A percentile compares a stretch with the other conserved stretches of the same genome.
phyloP scores from a whole-genome alignment of 2,329 filamentous ascomycete genomes.

The Pseudofabraea citricarpa region DNA sequence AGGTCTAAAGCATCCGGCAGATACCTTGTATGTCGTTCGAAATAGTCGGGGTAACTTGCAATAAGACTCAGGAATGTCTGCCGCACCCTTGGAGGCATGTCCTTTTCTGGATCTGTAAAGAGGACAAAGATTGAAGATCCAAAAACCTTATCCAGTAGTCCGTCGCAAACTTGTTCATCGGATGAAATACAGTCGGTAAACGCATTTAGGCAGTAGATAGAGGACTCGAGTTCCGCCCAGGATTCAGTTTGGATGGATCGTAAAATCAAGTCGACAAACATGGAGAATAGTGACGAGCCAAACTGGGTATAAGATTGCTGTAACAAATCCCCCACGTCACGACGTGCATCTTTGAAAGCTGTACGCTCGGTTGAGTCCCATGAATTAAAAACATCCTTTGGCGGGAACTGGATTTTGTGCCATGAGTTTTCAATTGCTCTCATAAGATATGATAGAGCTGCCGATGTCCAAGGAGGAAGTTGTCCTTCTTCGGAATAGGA shows the following conservation, averaged over 20 bases:
- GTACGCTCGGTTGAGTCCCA: constrained; percentile 69
- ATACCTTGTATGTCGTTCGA: constrained; percentile 62
- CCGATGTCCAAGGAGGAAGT: constrained; percentile 49
- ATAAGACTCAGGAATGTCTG: constrained; percentile 67
- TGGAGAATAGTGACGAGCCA: constrained; percentile 49
- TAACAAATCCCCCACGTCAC: constrained; percentile 75
- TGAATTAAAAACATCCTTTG: constrained; percentile 46
- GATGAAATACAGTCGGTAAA: constrained; percentile 63
- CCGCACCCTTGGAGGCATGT: constrained; percentile 57
- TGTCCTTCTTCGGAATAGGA: constrained; percentile 45
- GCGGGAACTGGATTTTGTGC: constrained; percentile 60
- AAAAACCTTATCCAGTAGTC: constrained; percentile 57
- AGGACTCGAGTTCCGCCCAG: constrained; percentile 58
- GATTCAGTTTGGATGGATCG: constrained; percentile 42
- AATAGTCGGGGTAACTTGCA: constrained; percentile 71
- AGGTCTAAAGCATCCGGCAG: constrained; percentile 69
- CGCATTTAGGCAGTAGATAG: constrained; percentile 58
- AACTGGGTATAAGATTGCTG: constrained; percentile 64
- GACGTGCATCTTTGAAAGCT: constrained; percentile 67
- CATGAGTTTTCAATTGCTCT: constrained; percentile 63
- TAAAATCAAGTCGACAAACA: constrained; percentile 52
- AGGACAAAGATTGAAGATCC: constrained; percentile 51
- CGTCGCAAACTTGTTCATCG: constrained; percentile 47
- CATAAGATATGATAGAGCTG: constrained; percentile 55
- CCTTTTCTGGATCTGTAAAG: constrained; percentile 41